Evolutionary conservation across 768 basidiomycete species (phyloP).

Genomic region (Mrakia gelida): DNA sequence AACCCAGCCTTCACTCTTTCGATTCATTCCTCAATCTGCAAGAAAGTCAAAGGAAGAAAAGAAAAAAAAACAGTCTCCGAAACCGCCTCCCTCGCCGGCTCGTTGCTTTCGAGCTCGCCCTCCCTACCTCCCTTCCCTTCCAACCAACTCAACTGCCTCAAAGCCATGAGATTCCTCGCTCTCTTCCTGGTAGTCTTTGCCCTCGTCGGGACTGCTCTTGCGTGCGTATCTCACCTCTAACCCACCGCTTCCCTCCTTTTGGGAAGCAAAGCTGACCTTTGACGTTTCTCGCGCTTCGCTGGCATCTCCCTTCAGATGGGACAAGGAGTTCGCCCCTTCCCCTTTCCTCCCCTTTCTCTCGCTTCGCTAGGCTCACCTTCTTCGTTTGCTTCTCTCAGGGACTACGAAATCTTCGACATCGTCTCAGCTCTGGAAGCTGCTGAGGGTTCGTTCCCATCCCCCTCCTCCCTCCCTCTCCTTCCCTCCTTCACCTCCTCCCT

Average conservation of each 20-base stretch:
- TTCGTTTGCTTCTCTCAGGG: slow-evolving; percentile 41
- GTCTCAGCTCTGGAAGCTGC: slow-evolving; percentile 71
- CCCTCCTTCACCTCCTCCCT: not conserved
- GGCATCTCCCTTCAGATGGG: slow-evolving; percentile 22
- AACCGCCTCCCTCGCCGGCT: too few relatives aligned
- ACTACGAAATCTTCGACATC: slow-evolving; percentile 94
- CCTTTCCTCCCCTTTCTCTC: slow-evolving; percentile 24
- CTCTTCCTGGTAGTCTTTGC: slow-evolving; percentile 11
- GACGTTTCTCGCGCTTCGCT: slow-evolving; percentile 1
- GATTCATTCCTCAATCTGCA: too few relatives aligned
- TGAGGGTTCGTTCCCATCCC: slow-evolving; percentile 56
- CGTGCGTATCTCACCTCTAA: slow-evolving; percentile 8
- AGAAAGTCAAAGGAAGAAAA: too few relatives aligned
- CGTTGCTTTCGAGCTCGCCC: too few relatives aligned
- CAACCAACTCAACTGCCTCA: not conserved
- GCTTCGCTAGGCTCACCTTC: slow-evolving; percentile 33
- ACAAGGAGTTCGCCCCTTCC: slow-evolving; percentile 25
- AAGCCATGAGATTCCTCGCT: not conserved
- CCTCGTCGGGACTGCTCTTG: slow-evolving; percentile 21
- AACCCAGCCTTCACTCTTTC: too few relatives aligned
- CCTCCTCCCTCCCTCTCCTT: not conserved
- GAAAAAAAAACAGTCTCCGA: too few relatives aligned
- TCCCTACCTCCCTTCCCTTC: not conserved
- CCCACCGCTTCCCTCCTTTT: not conserved
- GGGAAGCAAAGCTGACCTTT: not conserved